phyloP scores from a whole-genome alignment of 306 rosid genomes.

The Citrullus mucosospermus region DNA sequence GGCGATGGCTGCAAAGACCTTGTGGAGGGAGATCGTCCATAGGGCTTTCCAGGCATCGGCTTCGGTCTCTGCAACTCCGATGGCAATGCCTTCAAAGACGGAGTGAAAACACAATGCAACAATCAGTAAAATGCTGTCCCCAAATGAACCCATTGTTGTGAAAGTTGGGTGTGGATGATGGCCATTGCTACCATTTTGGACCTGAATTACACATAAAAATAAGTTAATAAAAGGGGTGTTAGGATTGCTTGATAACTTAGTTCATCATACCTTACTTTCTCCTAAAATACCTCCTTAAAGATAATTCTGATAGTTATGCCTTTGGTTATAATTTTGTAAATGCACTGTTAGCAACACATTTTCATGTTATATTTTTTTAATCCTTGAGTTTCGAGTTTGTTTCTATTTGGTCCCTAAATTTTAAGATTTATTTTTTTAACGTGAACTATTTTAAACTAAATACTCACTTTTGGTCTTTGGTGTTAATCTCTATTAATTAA shows the following conservation, averaged over 20 bases:
- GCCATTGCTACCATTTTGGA: constrained; percentile 11
- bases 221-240: neutral
- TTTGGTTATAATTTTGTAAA: no score
- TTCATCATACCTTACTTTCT: no score
- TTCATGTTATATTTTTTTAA: no score
- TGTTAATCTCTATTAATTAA: no score
- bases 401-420: no score
- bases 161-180: constrained; percentile 19
- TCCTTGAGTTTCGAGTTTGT: no score
- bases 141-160: constrained; percentile 33
- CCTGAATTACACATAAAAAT: constrained; percentile 17
- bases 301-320: no score
- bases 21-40: constrained; percentile 76
- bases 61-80: constrained; percentile 54
- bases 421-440: no score
- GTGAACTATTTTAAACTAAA: no score
- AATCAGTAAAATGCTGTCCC: constrained; percentile 48
- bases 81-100: constrained; percentile 71
- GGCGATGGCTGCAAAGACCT: constrained; percentile 75
- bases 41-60: constrained; percentile 72
- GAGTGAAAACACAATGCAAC: constrained; percentile 69
- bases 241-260: neutral
- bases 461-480: no score
- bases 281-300: no score
- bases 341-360: no score